A percentile compares a stretch with the other conserved stretches of the same genome.
phyloP scores from a whole-genome alignment of 1,284 basidiomycete species.

The Ceratobasidium sp. region DNA sequence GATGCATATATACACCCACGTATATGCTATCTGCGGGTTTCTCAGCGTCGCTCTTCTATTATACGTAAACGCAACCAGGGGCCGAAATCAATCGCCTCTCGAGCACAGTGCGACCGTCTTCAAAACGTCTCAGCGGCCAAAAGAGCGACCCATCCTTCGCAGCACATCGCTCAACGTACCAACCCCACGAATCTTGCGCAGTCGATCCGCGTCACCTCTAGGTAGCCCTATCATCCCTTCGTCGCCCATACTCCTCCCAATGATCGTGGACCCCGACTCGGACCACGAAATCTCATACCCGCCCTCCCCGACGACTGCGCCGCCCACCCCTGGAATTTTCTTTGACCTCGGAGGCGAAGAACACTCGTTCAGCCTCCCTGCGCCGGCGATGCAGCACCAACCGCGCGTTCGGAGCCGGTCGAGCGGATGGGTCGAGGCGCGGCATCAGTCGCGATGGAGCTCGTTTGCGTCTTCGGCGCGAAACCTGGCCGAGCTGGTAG shows the following conservation, averaged over 20 bases:
- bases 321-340: conserved; percentile 35
- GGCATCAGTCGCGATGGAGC: conserved; percentile 28
- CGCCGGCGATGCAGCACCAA: conserved; percentile 13
- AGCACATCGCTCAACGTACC: conserved; percentile 28
- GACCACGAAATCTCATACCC: conserved; percentile 42
- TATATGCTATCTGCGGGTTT: conserved; percentile 67
- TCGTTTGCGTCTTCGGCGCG: conserved; percentile 8
- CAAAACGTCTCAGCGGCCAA: background rate
- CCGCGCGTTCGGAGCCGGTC: background rate
- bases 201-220: conserved; percentile 11
- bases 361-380: conserved; percentile 35
- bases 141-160: conserved; percentile 12
- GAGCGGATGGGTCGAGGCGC: conserved; percentile 40
- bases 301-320: conserved; percentile 19
- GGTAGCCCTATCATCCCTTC: conserved; percentile 32
- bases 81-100: background rate
- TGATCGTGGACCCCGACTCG: conserved; percentile 7
- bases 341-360: conserved; percentile 42
- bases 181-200: conserved; percentile 37
- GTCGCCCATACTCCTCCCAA: conserved; percentile 20
- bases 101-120: background rate
- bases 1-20: conserved; percentile 65
- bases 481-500: conserved; percentile 22
- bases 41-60: conserved; percentile 57
- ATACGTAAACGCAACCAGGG: conserved; percentile 42